phyloP scores from a whole-genome alignment of 805 yeast species.

The Nematodospora valgi region DNA sequence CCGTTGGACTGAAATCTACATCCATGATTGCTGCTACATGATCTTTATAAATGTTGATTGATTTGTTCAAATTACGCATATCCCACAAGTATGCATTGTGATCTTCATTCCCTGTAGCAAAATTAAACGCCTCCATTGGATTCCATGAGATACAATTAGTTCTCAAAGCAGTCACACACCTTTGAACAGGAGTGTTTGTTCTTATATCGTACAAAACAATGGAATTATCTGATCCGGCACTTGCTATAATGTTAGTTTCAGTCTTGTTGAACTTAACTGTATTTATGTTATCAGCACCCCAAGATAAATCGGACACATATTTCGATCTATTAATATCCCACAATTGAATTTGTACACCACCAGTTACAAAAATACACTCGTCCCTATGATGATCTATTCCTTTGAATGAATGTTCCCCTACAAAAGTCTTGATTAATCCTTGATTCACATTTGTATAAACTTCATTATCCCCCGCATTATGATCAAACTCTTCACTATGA shows the following conservation, averaged over 20 bases:
- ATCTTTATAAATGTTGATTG: conserved; percentile 85
- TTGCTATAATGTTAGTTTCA: conserved; percentile 84
- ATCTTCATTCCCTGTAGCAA: conserved; percentile 91
- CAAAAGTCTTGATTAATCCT: conserved; percentile 73
- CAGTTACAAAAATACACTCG: conserved; percentile 79
- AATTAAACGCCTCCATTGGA: conserved; percentile 95
- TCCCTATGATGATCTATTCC: conserved; percentile 83
- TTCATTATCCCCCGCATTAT: conserved; percentile 27
- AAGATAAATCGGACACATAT: conserved; percentile 72
- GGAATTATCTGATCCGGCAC: conserved; percentile 83
- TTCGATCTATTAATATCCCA: conserved; percentile 87
- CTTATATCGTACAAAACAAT: conserved; percentile 87
- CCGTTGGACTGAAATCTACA: conserved; percentile 94
- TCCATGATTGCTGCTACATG: conserved; percentile 96
- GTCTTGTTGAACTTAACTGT: conserved; percentile 85
- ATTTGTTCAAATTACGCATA: conserved; percentile 84
- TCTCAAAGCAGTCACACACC: conserved; percentile 75
- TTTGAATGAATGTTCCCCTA: conserved; percentile 81
- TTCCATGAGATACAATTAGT: conserved; percentile 91
- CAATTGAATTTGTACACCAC: conserved; percentile 84
- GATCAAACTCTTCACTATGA: conserved; percentile 48
- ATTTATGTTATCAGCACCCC: conserved; percentile 95
- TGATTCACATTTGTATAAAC: conserved; percentile 27
- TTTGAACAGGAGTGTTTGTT: conserved; percentile 89
- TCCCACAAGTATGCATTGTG: conserved; percentile 94